Evolutionary conservation across 1,139 yeast species (phyloP).

Genomic region (Blastobotrys malaysiensis): DNA sequence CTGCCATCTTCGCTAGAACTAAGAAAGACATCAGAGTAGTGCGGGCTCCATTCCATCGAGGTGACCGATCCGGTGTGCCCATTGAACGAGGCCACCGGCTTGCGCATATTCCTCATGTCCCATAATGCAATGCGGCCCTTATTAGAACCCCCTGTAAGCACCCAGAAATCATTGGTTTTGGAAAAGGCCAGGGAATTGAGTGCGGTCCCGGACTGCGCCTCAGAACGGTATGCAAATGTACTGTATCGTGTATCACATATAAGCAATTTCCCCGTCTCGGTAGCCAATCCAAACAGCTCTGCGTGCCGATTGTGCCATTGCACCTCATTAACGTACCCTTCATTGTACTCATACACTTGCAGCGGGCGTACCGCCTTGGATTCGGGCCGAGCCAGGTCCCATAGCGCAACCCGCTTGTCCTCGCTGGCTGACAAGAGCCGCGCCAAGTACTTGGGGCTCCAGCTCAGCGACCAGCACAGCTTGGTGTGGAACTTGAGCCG

Average conservation of each 20-base stretch:
- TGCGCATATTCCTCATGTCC: slow-evolving; percentile 52
- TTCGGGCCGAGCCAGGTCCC: slow-evolving; percentile 45
- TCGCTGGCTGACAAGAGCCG: slow-evolving; percentile 58
- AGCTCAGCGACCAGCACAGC: slow-evolving; percentile 68
- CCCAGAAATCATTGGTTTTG: slow-evolving; percentile 45
- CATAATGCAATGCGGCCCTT: slow-evolving; percentile 64
- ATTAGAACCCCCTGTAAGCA: slow-evolving; percentile 65
- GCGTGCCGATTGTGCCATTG: slow-evolving; percentile 26
- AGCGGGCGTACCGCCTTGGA: slow-evolving; percentile 5
- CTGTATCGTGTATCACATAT: slow-evolving; percentile 56
- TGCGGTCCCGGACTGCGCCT: slow-evolving; percentile 38
- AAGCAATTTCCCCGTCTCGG: slow-evolving; percentile 65
- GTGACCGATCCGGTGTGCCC: slow-evolving; percentile 62
- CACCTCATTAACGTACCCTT: slow-evolving; percentile 7
- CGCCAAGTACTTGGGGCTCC: slow-evolving; percentile 44
- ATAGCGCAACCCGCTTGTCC: slow-evolving; percentile 60
- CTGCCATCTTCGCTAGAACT: slow-evolving; percentile 65
- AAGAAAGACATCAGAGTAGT: slow-evolving; percentile 51
- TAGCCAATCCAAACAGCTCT: slow-evolving; percentile 60
- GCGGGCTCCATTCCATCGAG: slow-evolving; percentile 72
- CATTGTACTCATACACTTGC: slow-evolving; percentile 6
- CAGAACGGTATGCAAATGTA: slow-evolving; percentile 15
- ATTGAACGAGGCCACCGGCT: slow-evolving; percentile 27
- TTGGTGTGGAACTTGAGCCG: slow-evolving; percentile 52
- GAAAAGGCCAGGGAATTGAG: slow-evolving; percentile 64